Base-by-base conservation (phyloP, 2,329 filamentous ascomycete genomes). In the Cladosporium austrohemisphaericum region DNA sequence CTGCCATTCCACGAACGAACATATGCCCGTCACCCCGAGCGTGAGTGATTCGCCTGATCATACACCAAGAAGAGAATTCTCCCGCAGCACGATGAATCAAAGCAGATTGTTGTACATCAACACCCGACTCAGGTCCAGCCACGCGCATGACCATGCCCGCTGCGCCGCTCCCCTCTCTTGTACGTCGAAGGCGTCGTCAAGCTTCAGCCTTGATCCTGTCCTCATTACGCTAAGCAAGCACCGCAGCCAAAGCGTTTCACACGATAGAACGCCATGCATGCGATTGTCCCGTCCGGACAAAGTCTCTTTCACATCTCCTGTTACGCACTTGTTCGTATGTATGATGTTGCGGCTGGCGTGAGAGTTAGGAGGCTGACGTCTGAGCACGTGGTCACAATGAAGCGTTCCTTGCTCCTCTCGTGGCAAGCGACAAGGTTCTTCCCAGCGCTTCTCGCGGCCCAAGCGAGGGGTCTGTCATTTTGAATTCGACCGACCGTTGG, bases 161-260 rank as follows among this genome's bases (percentile, higher is more conserved):
- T 11, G 25, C 25, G 25, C n/a, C n/a, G n/a, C n/a, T n/a, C n/a
- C n/a, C n/a, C n/a, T n/a, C n/a, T n/a, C n/a, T n/a, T n/a, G n/a
- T n/a, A n/a, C 18, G 16, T 29, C 38, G 20, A 28, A 28, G 38
- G 38, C 38, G 38, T 26, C 26, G 18, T 41, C 38, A 41, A 41
- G 38, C 38, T 41, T 41, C 25, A 41, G 25, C 16, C 38, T 20
- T 19, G 38, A 41, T 41, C 38, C 38, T 31, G 38, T 16, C 13
- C 11, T 41, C 38, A 41, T 41, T 41, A 28, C 38, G 38, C 38
- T 41, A 41, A 41, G 18, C 37, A 23, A 40, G 23, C 37, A 40
- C 28, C 37, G 16, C 14, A 4, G 20, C 23, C 37, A 40, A 23
- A 28, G 8, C 14, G n/a, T 28, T 28, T 26, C n/a, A 23, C 23